Base-by-base conservation (phyloP, 2,329 filamentous ascomycete species). In the Beauveria pseudobassiana region DNA sequence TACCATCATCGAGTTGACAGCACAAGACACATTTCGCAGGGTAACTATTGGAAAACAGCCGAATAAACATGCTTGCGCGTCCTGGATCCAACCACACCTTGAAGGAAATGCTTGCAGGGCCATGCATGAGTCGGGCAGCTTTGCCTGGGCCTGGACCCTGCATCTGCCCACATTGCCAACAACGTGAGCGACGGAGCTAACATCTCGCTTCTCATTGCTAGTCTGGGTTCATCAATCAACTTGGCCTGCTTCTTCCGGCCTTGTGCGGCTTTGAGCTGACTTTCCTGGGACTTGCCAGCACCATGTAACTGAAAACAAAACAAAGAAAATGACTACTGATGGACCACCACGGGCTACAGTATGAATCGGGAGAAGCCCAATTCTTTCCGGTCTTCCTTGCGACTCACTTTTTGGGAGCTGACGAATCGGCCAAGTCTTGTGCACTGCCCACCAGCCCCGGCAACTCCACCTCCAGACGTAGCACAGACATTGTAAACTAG, bases 241-340 rank as follows among this genome's bases (percentile, higher is more conserved):
- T 22, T 16, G 28, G 50, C 45, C 55, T 58, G 55, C 55, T 58
- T 40, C 45, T 58, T 58, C 55, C 42, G 45, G 45, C 45, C n/a
- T 26, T 28, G 4, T 18, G 34, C 34, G 34, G 34, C 34, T 14
- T 38, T 38, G 10, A 38, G 34, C 34, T 38, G 34, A 14, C 34
- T 38, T 38, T 1, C 5, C 4, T 0, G 12, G 12, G 34, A 1
- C 4, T 14, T 38, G 12, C 12, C 30, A 14, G 30, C 10, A 34
- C 5, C n/a, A 22, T 14, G 9, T 6, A 16, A n/a, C 18, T 52
- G 42, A 43, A 38, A 38, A 2, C 34, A 14, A 38, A 14, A 1
- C 34, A 3, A 34, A 22, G 20, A 34, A 20, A 54, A 54, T 4
- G 30, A 34, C 12, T 14, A 14, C 34, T 38, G 34, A 38, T 38